Evolutionary conservation across 2,329 filamentous ascomycete species (phyloP), one percentile per base, ranked within the genome.

Genomic region (Lachnellula cervina): DNA sequence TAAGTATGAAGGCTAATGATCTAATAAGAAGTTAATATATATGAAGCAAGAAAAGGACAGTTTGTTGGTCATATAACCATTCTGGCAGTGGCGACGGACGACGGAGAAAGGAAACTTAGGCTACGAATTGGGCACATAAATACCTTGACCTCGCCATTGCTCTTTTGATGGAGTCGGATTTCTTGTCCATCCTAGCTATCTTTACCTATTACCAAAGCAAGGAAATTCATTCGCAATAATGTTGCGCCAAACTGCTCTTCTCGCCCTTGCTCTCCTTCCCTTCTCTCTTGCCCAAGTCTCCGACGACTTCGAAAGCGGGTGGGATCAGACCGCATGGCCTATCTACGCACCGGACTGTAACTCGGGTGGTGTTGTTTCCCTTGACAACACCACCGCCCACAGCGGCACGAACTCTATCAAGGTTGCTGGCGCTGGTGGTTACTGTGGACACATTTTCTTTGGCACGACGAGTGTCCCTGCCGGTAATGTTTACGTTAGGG

Each of bases 391-490:
- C 40, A 80, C 74, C 0, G 80, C 78, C 0, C 79, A 83, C 64
- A 81, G 75, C 55, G 81, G 80, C 43, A 77, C 71, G 64, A 82
- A 80, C 66, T 82, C 78, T 0, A 74, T 81, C 4, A 74, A 74
- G 46, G 80, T 82, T 17, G 76, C 74, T 46, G 77, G 78, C 44
- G 76, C 76, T 0, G 77, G 77, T 43, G 79, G 79, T 4, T 82
- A 77, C 68, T 82, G 79, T 54, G 79, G 79, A 23, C 81, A 85
- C 64, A 79, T 82, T 46, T 84, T 84, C 70, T 79, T 85, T 56
- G 81, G 81, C 56, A 84, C 81, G 1, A 80, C 72, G 1, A 74
- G 77, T 46, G 71, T 84, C 2, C 81, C 81, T 0, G 74, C 66
- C 51, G 81, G 81, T 2, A 77, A 84, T 65, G 71, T 84, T 52